A percentile compares a stretch with the other conserved stretches of the same genome.
These are phyloP conservation scores for Ephemerocybe angulata DNA, from an alignment of 768 basidiomycete genomes.

Conservation along the genomic window DNA sequence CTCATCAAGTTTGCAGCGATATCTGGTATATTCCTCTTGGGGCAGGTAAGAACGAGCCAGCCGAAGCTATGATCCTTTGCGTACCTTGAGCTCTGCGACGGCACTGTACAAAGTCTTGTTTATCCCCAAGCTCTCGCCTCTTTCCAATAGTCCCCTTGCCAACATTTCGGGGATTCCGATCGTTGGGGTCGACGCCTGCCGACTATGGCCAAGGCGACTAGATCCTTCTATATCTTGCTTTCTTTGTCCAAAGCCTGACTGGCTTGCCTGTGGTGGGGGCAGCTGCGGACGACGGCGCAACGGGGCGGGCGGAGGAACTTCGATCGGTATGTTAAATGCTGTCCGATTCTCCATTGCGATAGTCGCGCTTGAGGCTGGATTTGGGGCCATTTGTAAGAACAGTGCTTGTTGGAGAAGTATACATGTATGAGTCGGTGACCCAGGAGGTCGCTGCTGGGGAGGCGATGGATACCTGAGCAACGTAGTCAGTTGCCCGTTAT, in stretches of 20 bases:
- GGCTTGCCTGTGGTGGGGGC: conserved; percentile 17
- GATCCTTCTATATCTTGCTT: conserved; percentile 12
- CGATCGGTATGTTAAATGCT: conserved; percentile 66
- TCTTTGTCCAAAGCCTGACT: conserved; percentile 17
- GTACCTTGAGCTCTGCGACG: conserved; percentile 71
- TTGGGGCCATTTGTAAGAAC: conserved; percentile 70
- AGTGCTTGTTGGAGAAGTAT: conserved; percentile 84
- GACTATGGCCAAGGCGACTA: conserved; percentile 26
- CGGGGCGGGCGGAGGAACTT: conserved; percentile 47
- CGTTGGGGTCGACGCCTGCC: conserved; percentile 38
- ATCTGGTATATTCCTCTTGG: conserved; percentile 82
- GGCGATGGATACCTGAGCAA: conserved; percentile 83
- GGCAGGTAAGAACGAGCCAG: conserved; percentile 9
- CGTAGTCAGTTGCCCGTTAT: conserved; percentile 77
- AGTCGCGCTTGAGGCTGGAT: conserved; percentile 70
- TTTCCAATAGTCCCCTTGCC: conserved; percentile 67
- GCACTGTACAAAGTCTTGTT: conserved; percentile 81
- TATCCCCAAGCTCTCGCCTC: conserved; percentile 77
- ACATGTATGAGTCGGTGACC: conserved; percentile 51
- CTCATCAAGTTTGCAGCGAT: conserved; percentile 65
- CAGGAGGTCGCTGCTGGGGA: conserved; percentile 28
- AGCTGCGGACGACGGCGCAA: conserved; percentile 15
- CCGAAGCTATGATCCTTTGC: conserved; percentile 16
- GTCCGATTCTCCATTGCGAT: conserved; percentile 81
- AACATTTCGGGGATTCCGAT: conserved; percentile 69